A percentile compares a stretch with the other conserved stretches of the same genome.
phyloP scores from a whole-genome alignment of 176 grass and related monocot genomes.

The Avena insularis region DNA sequence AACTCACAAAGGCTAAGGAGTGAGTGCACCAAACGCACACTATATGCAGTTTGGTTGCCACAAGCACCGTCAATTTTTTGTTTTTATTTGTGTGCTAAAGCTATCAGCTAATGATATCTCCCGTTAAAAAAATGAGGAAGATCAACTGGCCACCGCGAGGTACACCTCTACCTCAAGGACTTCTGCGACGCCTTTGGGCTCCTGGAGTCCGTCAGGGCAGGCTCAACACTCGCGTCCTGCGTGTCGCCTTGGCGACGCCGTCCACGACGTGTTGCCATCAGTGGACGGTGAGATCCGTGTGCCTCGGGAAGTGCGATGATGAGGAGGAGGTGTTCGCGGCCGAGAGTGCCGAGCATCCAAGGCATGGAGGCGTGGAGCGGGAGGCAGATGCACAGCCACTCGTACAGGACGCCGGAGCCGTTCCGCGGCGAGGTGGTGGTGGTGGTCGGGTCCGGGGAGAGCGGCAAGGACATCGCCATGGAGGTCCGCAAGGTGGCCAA shows the following conservation, averaged over 20 bases:
- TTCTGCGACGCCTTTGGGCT: neutral
- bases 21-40: too few species aligned
- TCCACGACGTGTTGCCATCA: neutral
- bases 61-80: too few species aligned
- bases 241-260: neutral
- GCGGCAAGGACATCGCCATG: conserved; percentile 23
- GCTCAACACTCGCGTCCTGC: neutral
- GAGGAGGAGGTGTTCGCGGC: conserved; percentile 6
- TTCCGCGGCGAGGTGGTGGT: conserved; percentile 7
- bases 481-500: neutral
- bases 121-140: neutral
- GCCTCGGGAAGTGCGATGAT: neutral
- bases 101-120: too few species aligned
- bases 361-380: neutral
- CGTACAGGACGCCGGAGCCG: conserved; percentile 1
- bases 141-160: conserved; percentile 5
- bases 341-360: neutral
- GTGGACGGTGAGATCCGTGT: neutral
- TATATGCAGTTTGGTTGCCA: too few species aligned
- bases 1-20: too few species aligned
- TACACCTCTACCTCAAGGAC: conserved; percentile 17
- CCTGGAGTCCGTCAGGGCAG: neutral
- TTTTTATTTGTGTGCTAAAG: too few species aligned
- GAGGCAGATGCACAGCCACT: conserved; percentile 12
- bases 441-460: neutral